Evolutionary conservation across 176 grass and related monocot genomes (phyloP).

Genomic region (Oryza meridionalis): DNA sequence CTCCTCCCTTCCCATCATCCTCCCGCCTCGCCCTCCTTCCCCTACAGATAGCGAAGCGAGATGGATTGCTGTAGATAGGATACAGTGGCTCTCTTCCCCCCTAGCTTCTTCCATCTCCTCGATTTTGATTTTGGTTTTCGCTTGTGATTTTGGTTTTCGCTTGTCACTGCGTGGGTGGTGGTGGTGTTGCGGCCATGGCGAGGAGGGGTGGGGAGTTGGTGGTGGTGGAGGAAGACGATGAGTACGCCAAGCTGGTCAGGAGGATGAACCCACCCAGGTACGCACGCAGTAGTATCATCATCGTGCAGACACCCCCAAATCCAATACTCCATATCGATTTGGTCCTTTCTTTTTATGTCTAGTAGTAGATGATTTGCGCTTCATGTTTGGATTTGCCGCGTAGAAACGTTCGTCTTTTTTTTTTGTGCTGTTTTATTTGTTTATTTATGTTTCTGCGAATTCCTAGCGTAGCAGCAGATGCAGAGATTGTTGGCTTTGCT

Average conservation of each 20-base stretch:
- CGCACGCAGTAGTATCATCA: neutral
- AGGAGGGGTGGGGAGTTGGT: constrained; percentile 4
- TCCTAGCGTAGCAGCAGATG: neutral
- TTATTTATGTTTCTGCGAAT: neutral
- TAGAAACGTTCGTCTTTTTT: neutral
- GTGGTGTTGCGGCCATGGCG: constrained; percentile 4
- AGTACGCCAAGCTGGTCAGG: constrained; percentile 60
- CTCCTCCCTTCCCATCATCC: too few relatives aligned
- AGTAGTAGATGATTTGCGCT: neutral
- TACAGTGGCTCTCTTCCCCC: too few relatives aligned
- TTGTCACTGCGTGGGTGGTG: too few relatives aligned
- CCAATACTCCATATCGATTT: neutral
- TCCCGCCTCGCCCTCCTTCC: neutral
- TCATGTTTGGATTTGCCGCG: neutral
- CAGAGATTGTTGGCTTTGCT: neutral
- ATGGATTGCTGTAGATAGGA: neutral
- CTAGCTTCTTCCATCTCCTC: too few relatives aligned
- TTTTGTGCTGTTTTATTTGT: neutral
- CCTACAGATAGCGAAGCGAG: neutral
- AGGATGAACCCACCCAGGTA: constrained; percentile 68
- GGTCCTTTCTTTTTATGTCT: neutral
- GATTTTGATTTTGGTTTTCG: neutral
- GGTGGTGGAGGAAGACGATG: constrained; percentile 43
- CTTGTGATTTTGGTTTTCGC: neutral
- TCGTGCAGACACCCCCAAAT: neutral